Conservation (phyloP, 768 basidiomycete genomes). For the Thelephora ganbajun region DNA sequence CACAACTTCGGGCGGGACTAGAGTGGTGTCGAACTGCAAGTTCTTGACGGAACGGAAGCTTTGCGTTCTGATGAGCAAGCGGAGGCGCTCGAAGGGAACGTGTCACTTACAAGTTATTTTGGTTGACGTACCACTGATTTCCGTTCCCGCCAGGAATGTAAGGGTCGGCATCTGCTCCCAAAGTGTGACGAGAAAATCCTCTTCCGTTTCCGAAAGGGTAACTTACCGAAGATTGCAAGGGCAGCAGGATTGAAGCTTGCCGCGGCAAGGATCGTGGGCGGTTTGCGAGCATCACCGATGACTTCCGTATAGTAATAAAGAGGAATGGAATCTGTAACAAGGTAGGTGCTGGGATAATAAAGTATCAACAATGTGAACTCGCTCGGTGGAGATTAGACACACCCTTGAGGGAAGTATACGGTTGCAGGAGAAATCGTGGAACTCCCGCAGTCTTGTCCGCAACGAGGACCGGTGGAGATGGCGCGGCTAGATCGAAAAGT, state of each 20-base stretch:
- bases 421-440: slow-evolving; percentile 59
- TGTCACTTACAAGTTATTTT: slow-evolving; percentile 46
- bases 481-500: slow-evolving; percentile 30
- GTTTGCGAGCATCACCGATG: slow-evolving; percentile 57
- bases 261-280: slow-evolving; percentile 53
- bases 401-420: slow-evolving; percentile 67
- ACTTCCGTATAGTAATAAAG: slow-evolving; percentile 69
- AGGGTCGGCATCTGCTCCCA: neutral
- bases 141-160: slow-evolving; percentile 36
- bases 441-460: slow-evolving; percentile 42
- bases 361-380: neutral
- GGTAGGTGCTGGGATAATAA: slow-evolving; percentile 36
- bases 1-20: slow-evolving; percentile 36
- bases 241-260: slow-evolving; percentile 36
- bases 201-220: neutral
- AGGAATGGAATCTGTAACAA: slow-evolving; percentile 43
- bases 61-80: neutral
- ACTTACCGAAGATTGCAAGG: slow-evolving; percentile 61
- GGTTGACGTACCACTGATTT: slow-evolving; percentile 44
- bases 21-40: slow-evolving; percentile 53
- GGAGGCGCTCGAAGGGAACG: too few species aligned
- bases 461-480: slow-evolving; percentile 50
- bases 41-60: slow-evolving; percentile 65
- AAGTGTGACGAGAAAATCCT: neutral
- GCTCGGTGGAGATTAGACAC: slow-evolving; percentile 8